Evolutionary conservation across 352 stramenopile genomes (phyloP).

Genomic region (Phytophthora ramorum): DNA sequence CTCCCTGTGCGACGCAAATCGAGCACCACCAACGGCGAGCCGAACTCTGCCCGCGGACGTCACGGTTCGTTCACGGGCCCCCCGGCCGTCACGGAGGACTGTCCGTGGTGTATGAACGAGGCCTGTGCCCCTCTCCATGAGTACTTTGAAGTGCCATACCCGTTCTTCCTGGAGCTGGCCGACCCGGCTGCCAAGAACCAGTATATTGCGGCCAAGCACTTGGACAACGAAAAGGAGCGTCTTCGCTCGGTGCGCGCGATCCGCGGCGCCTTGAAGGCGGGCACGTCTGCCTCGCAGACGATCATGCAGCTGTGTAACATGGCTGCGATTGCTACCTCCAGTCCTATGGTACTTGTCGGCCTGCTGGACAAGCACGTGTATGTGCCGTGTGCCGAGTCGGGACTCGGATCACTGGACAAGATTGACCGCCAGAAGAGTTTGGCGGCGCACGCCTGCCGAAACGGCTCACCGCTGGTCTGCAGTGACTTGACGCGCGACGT

Average conservation of each 20-base stretch:
- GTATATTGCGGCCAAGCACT: constrained; percentile 68
- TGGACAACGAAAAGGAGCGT: constrained; percentile 77
- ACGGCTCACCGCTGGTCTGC: constrained; percentile 76
- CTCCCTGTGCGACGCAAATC: constrained; percentile 62
- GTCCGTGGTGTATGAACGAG: constrained; percentile 73
- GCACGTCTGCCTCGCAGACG: constrained; percentile 48
- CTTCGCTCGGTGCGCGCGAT: constrained; percentile 67
- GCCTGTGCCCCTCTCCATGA: constrained; percentile 68
- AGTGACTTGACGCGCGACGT: constrained; percentile 76
- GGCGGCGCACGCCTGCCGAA: constrained; percentile 76
- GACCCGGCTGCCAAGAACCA: constrained; percentile 54
- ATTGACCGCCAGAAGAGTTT: constrained; percentile 72
- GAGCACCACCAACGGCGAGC: constrained; percentile 48
- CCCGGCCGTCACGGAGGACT: constrained; percentile 38
- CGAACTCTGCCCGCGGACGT: constrained; percentile 23
- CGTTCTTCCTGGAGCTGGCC: constrained; percentile 66
- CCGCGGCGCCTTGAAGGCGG: constrained; percentile 48
- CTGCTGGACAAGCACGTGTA: constrained; percentile 81
- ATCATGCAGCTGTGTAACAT: constrained; percentile 83
- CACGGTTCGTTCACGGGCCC: constrained; percentile 26
- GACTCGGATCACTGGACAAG: constrained; percentile 41
- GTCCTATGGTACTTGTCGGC: constrained; percentile 67
- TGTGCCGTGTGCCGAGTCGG: constrained; percentile 61
- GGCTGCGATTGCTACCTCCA: constrained; percentile 80
- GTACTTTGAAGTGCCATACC: constrained; percentile 77